Evolutionary conservation across 176 grass and related monocot species (phyloP).

Genomic region (Canna indica): DNA sequence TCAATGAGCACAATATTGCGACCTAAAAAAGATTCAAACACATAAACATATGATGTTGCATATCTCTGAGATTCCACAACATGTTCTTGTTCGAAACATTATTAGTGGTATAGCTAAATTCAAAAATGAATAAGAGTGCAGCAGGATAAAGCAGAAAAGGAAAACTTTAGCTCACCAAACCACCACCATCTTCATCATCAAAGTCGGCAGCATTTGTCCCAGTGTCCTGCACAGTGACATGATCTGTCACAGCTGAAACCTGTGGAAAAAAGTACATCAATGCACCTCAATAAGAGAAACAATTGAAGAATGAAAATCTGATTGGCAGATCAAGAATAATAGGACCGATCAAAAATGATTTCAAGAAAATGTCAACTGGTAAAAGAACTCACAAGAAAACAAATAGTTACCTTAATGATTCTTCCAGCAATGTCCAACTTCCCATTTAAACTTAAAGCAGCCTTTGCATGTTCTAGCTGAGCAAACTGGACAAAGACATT

Average conservation of each 20-base stretch:
- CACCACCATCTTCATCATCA: conserved; percentile 21
- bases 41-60: no score
- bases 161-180: conserved; percentile 3
- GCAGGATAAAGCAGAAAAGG: not conserved
- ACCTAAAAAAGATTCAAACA: no score
- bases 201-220: conserved; percentile 13
- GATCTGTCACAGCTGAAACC: conserved; percentile 21
- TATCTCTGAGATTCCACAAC: no score
- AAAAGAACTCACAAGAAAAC: not conserved
- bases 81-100: not conserved
- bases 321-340: not conserved
- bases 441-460: conserved; percentile 18
- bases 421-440: conserved; percentile 14
- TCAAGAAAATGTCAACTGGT: no score
- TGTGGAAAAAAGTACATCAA: not conserved
- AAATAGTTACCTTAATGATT: conserved; percentile 7
- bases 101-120: not conserved
- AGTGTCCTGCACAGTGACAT: conserved; percentile 6
- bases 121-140: not conserved
- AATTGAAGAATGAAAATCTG: not conserved
- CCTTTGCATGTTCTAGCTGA: conserved; percentile 8
- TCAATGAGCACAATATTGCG: no score
- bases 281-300: not conserved
- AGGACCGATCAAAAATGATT: not conserved
- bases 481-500: conserved; percentile 4